Percentiles rank a stretch among this genome's conserved stretches.
phyloP scores from a whole-genome alignment of 1,284 basidiomycete genomes.

The Cutaneotrichosporon sp. region DNA sequence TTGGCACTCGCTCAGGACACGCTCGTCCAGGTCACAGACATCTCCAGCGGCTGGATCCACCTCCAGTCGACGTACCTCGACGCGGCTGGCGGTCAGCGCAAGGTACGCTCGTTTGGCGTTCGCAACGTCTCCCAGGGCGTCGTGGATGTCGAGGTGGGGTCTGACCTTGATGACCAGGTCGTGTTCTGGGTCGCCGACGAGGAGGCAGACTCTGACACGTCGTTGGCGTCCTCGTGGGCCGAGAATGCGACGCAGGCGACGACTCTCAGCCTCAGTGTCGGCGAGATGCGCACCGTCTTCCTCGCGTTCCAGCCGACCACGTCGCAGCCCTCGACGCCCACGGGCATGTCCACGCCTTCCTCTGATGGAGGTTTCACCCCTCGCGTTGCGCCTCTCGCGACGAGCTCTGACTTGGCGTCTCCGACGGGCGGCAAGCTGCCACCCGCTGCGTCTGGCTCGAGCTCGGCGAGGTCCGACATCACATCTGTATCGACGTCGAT shows the following conservation, averaged over 20 bases:
- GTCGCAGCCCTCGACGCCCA: slow-evolving; percentile 23
- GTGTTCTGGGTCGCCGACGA: slow-evolving; percentile 42
- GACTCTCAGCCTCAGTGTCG: slow-evolving; percentile 28
- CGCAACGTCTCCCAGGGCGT: slow-evolving; percentile 32
- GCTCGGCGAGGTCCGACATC: not conserved
- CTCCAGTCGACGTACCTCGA: slow-evolving; percentile 48
- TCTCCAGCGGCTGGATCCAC: slow-evolving; percentile 51
- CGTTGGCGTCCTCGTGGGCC: slow-evolving; percentile 36
- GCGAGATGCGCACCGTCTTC: slow-evolving; percentile 30
- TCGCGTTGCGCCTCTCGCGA: slow-evolving; percentile 26
- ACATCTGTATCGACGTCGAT: slow-evolving; percentile 3
- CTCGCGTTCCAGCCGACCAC: slow-evolving; percentile 41
- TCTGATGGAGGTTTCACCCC: slow-evolving; percentile 43
- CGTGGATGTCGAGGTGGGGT: slow-evolving; percentile 41
- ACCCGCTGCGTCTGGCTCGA: slow-evolving; percentile 6
- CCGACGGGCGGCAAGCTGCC: slow-evolving; percentile 17
- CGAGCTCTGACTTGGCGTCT: slow-evolving; percentile 20
- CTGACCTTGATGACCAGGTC: slow-evolving; percentile 41
- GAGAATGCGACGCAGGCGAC: slow-evolving; percentile 23
- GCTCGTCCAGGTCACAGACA: slow-evolving; percentile 42
- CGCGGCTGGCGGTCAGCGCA: slow-evolving; percentile 32
- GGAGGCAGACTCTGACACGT: slow-evolving; percentile 22
- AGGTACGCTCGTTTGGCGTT: slow-evolving; percentile 42
- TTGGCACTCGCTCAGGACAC: slow-evolving; percentile 19
- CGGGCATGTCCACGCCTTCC: slow-evolving; percentile 18